Conservation (phyloP, 1,139 yeast species). For the Lodderomyces theae region DNA sequence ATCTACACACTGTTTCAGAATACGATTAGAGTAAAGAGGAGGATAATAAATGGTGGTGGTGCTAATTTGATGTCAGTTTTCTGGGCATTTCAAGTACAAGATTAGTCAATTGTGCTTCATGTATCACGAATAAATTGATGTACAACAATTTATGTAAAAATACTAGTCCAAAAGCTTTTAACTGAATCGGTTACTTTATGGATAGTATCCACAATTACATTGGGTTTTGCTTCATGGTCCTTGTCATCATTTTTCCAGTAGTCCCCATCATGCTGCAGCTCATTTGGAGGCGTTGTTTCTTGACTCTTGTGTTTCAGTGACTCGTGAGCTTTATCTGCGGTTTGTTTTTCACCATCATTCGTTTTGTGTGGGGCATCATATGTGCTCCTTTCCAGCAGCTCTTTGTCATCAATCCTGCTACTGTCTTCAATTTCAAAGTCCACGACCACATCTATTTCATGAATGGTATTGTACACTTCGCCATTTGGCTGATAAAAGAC, state of each 20-base stretch:
- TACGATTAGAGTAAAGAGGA: constrained; percentile 1
- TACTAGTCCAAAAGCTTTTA: constrained; percentile 11
- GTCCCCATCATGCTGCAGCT: constrained; percentile 1
- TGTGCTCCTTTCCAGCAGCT: constrained; percentile 1
- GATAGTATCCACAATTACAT: constrained; percentile 8
- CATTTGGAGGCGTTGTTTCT: background rate
- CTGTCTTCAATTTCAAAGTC: constrained; percentile 19
- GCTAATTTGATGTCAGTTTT: no score
- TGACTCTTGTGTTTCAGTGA: background rate
- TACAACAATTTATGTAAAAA: constrained; percentile 14
- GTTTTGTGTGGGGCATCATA: background rate
- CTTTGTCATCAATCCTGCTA: background rate
- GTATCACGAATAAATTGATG: no score
- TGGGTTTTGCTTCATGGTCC: constrained; percentile 4
- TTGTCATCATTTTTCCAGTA: constrained; percentile 7
- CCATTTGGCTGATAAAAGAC: constrained; percentile 41
- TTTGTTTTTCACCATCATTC: constrained; percentile 12
- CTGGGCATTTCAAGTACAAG: no score
- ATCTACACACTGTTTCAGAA: constrained; percentile 12
- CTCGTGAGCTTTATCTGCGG: constrained; percentile 9
- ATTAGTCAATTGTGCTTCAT: no score
- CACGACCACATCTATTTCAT: constrained; percentile 20
- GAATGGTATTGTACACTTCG: constrained; percentile 18
- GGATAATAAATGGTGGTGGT: no score
- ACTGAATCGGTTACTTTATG: constrained; percentile 14